phyloP scores from a whole-genome alignment of 768 basidiomycete species.

The Saitozyma sp. region DNA sequence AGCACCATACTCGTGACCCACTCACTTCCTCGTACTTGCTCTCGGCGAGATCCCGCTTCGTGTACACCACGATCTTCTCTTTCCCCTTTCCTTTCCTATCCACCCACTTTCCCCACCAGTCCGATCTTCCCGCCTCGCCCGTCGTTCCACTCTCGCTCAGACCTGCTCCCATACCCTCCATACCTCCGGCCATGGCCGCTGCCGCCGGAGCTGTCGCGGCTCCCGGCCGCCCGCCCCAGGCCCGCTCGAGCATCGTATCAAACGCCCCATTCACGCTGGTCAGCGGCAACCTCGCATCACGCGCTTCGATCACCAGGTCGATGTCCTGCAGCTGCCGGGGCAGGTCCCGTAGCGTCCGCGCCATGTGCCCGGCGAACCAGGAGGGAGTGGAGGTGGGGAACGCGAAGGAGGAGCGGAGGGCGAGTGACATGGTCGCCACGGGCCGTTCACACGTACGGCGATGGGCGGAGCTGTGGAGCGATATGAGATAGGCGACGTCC shows the following conservation, averaged over 20 bases:
- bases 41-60: slow-evolving; percentile 88
- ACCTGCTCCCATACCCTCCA: not conserved
- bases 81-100: slow-evolving; percentile 54
- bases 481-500: too few relatives aligned
- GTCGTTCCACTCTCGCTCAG: not conserved
- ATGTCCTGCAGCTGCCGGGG: slow-evolving; percentile 70
- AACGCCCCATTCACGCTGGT: slow-evolving; percentile 89
- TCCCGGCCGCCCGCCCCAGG: slow-evolving; percentile 32
- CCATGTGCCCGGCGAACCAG: slow-evolving; percentile 98
- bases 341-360: slow-evolving; percentile 73
- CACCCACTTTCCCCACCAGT: slow-evolving; percentile 3
- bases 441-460: too few relatives aligned
- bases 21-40: slow-evolving; percentile 82
- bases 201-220: not conserved
- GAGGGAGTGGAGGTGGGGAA: slow-evolving; percentile 72
- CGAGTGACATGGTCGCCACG: too few relatives aligned
- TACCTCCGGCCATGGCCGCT: not conserved
- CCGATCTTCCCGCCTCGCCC: slow-evolving; percentile 9
- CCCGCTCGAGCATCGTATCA: slow-evolving; percentile 60
- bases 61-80: slow-evolving; percentile 85
- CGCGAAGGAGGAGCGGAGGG: slow-evolving; percentile 43
- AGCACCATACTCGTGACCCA: not conserved
- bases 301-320: slow-evolving; percentile 82
- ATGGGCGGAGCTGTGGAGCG: too few relatives aligned
- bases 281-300: slow-evolving; percentile 88